Percentiles rank a stretch among this genome's conserved stretches.
Evolutionary conservation across 495 filamentous ascomycete genomes (phyloP).

Genomic region (Aspergillus carlsbadensis): DNA sequence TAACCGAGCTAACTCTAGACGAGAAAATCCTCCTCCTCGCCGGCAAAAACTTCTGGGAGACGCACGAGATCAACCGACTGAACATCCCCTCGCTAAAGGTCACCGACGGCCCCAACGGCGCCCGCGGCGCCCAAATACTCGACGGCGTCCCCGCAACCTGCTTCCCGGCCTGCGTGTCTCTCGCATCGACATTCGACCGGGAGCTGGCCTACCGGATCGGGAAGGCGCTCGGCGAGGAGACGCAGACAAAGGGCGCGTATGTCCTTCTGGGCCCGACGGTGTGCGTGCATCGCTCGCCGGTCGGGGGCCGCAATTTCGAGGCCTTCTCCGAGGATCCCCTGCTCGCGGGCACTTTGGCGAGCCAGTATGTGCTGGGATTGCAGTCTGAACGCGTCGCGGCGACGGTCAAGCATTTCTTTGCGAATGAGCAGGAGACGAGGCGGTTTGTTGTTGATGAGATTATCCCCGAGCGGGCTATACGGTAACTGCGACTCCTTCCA

Average conservation of each 20-base stretch:
- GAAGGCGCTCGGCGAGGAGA: background rate
- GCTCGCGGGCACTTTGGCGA: constrained; percentile 2
- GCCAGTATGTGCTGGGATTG: constrained; percentile 44
- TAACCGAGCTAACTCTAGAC: no score
- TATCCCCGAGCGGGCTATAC: constrained; percentile 46
- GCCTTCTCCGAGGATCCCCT: constrained; percentile 10
- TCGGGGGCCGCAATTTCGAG: constrained; percentile 15
- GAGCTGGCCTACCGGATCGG: background rate
- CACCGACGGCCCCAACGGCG: constrained; percentile 6
- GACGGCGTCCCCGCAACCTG: background rate
- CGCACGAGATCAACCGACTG: background rate
- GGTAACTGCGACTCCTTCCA: no score
- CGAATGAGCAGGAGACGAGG: constrained; percentile 65
- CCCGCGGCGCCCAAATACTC: background rate
- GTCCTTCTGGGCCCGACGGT: constrained; percentile 6
- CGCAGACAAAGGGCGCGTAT: background rate
- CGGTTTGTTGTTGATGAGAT: constrained; percentile 22
- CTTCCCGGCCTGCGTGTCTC: constrained; percentile 1
- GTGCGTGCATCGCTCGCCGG: background rate
- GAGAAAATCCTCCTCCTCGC: constrained; percentile 2
- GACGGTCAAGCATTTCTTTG: constrained; percentile 67
- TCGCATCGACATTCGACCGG: constrained; percentile 4
- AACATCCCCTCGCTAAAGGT: constrained; percentile 2
- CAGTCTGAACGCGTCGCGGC: constrained; percentile 60
- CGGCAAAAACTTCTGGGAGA: constrained; percentile 2